phyloP scores from a whole-genome alignment of 176 grass and related monocot genomes.

The maize (Zea mays) region DNA sequence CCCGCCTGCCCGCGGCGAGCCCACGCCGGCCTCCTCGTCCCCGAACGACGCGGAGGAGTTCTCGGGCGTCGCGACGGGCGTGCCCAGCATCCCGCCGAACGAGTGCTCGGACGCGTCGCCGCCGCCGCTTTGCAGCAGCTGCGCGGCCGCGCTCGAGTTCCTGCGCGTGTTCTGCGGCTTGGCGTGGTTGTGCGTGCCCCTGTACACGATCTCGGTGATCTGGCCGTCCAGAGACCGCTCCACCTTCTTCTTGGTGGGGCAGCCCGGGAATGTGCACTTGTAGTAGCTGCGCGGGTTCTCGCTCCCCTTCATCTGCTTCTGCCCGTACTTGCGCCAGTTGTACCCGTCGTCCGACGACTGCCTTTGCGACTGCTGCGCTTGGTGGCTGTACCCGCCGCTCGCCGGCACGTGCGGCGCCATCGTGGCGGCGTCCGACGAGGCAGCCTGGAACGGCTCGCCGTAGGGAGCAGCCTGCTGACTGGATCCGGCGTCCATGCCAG shows the following conservation, averaged over 20 bases:
- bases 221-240: slow-evolving; percentile 85
- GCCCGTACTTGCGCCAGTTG: slow-evolving; percentile 98
- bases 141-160: slow-evolving; percentile 25
- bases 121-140: slow-evolving; percentile 31
- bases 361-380: slow-evolving; percentile 36
- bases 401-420: slow-evolving; percentile 15
- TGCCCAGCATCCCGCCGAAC: slow-evolving; percentile 31
- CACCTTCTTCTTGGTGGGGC: slow-evolving; percentile 98
- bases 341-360: slow-evolving; percentile 80
- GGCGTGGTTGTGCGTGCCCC: slow-evolving; percentile 87
- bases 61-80: slow-evolving; percentile 56
- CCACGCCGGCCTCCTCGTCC: slow-evolving; percentile 56
- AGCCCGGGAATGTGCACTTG: slow-evolving; percentile 94
- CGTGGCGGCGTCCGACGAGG: slow-evolving; percentile 33
- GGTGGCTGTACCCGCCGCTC: slow-evolving; percentile 34
- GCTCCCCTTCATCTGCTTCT: slow-evolving; percentile 97
- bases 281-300: slow-evolving; percentile 98
- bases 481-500: slow-evolving; percentile 43
- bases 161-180: slow-evolving; percentile 70
- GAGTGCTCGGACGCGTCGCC: slow-evolving; percentile 64
- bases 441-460: slow-evolving; percentile 39
- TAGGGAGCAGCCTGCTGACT: slow-evolving; percentile 23
- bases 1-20: slow-evolving; percentile 38
- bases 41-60: slow-evolving; percentile 81
- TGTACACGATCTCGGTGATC: slow-evolving; percentile 97